These are phyloP conservation scores for Coemansia aciculifera DNA, from an alignment of 192 early-diverging fungal genomes.

Conservation along the genomic window DNA sequence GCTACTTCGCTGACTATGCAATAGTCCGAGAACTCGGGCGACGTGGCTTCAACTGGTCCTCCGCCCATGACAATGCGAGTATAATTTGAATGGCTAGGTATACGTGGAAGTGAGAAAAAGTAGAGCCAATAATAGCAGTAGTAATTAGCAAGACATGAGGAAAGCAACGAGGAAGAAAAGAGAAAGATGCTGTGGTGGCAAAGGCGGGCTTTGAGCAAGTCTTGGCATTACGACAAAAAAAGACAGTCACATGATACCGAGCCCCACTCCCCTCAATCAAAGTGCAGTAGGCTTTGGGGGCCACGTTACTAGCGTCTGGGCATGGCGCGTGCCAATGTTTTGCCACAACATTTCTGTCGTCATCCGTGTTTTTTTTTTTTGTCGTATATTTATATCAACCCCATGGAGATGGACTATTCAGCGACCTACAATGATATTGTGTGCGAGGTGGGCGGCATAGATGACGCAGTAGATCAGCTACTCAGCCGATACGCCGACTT, in stretches of 20 bases:
- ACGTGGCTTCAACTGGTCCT: constrained; percentile 44
- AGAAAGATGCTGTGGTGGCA: background rate
- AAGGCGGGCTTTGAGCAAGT: constrained; percentile 10
- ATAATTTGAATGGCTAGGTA: background rate
- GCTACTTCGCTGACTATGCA: constrained; percentile 54
- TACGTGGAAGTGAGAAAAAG: background rate
- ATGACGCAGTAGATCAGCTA: constrained; percentile 30
- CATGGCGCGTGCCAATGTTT: background rate
- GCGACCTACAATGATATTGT: constrained; percentile 10
- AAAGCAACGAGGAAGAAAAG: background rate
- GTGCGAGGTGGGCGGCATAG: constrained; percentile 38
- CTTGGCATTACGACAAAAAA: constrained; percentile 14
- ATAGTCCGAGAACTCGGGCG: constrained; percentile 53
- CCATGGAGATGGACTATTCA: constrained; percentile 5
- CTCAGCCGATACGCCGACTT: constrained; percentile 30
- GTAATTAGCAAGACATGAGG: background rate
- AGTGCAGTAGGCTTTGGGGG: constrained; percentile 2
- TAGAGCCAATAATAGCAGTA: too few relatives aligned
- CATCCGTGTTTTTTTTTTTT: background rate
- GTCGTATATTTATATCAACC: background rate
- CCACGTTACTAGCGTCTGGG: background rate
- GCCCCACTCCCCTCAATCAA: constrained; percentile 1
- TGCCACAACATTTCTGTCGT: background rate
- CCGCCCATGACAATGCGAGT: constrained; percentile 34
- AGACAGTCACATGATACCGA: background rate